Percentiles rank a stretch among this genome's conserved stretches.
Conservation (phyloP, 2,329 filamentous ascomycete species). For the Trichoderma sp. region DNA sequence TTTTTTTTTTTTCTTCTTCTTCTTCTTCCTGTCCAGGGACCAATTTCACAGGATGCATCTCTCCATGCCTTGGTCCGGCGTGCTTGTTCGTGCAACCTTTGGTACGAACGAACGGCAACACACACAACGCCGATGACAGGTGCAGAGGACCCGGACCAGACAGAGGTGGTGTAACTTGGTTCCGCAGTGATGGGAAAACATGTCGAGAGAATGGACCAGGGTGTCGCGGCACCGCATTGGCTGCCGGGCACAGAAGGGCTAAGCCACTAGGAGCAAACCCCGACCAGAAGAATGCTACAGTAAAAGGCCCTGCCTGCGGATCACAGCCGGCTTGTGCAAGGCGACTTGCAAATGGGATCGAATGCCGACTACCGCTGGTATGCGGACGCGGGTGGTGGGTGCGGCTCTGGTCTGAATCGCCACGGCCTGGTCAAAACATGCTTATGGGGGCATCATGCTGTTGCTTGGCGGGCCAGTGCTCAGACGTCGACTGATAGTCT, state of each 20-base stretch:
- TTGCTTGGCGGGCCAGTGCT: background rate
- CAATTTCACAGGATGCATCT: background rate
- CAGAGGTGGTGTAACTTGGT: background rate
- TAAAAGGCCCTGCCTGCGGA: conserved; percentile 1
- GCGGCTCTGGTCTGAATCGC: background rate
- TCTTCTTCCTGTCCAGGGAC: background rate
- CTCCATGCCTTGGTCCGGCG: background rate
- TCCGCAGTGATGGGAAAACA: conserved; percentile 12
- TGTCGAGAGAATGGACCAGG: conserved; percentile 8
- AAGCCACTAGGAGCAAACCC: conserved; percentile 15
- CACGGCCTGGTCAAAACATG: background rate
- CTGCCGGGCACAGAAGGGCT: conserved; percentile 1
- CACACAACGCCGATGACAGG: conserved; percentile 8
- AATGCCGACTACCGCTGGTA: background rate
- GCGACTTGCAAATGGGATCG: conserved; percentile 16
- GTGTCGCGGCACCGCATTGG: conserved; percentile 14
- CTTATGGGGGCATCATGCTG: background rate
- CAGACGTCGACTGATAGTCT: conserved; percentile 1
- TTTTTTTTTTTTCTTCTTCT: too few species aligned
- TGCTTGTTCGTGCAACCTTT: background rate
- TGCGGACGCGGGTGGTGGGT: background rate
- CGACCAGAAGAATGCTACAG: conserved; percentile 4
- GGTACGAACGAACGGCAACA: background rate
- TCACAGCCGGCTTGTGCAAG: conserved; percentile 13
- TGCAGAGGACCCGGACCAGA: background rate